phyloP scores from a whole-genome alignment of 2,329 filamentous ascomycete species.

The Botrytis paeoniae region DNA sequence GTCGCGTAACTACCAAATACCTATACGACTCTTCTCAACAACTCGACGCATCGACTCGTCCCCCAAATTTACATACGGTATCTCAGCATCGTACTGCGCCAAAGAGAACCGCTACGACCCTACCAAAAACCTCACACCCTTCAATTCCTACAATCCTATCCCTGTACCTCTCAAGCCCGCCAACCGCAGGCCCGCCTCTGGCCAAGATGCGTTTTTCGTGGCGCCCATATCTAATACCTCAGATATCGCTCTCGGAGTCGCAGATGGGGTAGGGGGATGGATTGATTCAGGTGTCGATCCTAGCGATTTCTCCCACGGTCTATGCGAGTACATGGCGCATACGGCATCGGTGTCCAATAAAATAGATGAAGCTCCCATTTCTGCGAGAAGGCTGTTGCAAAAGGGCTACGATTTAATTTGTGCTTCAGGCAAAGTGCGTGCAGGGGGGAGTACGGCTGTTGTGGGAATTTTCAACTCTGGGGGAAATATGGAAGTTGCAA shows the following conservation, averaged over 20 bases:
- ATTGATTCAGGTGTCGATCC: constrained; percentile 88
- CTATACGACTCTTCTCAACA: constrained; percentile 27
- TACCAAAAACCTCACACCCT: constrained; percentile 67
- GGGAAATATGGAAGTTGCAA: constrained; percentile 81
- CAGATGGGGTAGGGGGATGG: constrained; percentile 96
- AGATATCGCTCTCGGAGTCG: constrained; percentile 79
- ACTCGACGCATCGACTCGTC: constrained; percentile 24
- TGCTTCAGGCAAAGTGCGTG: constrained; percentile 67
- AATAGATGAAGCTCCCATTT: constrained; percentile 42
- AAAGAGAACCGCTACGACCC: constrained; percentile 69
- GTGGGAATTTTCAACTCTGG: constrained; percentile 73
- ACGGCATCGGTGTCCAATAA: constrained; percentile 50
- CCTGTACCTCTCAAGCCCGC: constrained; percentile 52
- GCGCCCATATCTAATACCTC: constrained; percentile 64
- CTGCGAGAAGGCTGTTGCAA: constrained; percentile 72
- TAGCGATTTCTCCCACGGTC: constrained; percentile 88
- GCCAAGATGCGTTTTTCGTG: constrained; percentile 96
- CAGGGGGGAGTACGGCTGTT: constrained; percentile 89
- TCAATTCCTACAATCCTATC: constrained; percentile 60
- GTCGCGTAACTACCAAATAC: constrained; percentile 2
- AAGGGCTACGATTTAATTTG: constrained; percentile 80
- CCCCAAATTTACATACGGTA: constrained; percentile 58
- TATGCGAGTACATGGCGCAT: constrained; percentile 90
- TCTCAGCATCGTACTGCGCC: constrained; percentile 72
- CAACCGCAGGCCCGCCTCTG: constrained; percentile 68